Percentiles rank a stretch among this genome's conserved stretches.
These are phyloP conservation scores for Pyracantha coccinea DNA, from an alignment of 331 rosid species.

Conservation along the genomic window DNA sequence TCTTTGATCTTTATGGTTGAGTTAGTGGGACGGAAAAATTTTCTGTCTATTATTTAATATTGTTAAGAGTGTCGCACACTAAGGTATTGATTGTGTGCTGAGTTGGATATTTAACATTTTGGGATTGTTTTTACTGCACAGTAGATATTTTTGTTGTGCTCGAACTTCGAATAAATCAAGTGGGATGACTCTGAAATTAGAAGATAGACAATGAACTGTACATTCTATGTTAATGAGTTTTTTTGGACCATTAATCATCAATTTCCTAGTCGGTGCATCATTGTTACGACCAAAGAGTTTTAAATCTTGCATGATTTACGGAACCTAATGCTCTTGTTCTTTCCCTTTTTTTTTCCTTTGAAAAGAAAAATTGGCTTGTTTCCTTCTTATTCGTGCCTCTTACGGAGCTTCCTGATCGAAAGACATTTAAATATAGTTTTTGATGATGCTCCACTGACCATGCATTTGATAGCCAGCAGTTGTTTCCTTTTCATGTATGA, in stretches of 20 bases:
- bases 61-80: neutral
- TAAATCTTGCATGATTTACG: neutral
- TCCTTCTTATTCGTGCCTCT: neutral
- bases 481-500: neutral
- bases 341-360: neutral
- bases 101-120: neutral
- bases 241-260: neutral
- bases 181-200: neutral
- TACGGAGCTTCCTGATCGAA: neutral
- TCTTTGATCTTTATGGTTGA: constrained; percentile 6
- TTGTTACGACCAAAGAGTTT: neutral
- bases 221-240: no score
- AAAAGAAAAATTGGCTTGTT: no score
- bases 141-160: neutral
- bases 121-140: neutral
- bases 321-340: neutral
- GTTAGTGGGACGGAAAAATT: neutral
- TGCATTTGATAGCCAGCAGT: neutral
- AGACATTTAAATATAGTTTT: neutral
- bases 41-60: neutral
- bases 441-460: neutral
- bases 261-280: neutral
- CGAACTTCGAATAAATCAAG: no score
- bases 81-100: neutral
- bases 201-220: neutral